Evolutionary conservation across 192 early-diverging fungal species (phyloP), one percentile per base, ranked within the genome.

Genomic region (Coemansia sp.): DNA sequence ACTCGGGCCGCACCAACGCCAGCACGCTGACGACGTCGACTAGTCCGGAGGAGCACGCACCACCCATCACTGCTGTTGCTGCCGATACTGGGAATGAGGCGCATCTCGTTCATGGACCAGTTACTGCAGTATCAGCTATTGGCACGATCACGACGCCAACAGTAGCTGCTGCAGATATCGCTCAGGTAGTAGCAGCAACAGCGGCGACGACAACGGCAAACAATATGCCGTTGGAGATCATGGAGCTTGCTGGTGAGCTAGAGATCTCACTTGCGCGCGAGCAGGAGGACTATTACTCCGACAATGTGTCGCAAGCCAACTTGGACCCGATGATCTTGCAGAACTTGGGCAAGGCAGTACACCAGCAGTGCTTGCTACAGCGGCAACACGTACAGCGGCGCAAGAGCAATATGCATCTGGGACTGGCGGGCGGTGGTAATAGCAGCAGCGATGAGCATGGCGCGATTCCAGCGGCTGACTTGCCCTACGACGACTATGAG

Each of bases 321-420:
- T 63, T 83, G 15, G 76, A 83, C 33, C 80, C 75, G 44, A 47
- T 61, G 53, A 76, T 83, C 29, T 58, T 83, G 63, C 80, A 78
- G 70, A 78, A 64, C 36, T 72, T 83, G 3, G 80, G 80, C 36
- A 70, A 69, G 58, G 76, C 80, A 1, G 80, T 83, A 69, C 80
- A 72, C 64, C 80, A 83, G 60, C 80, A 83, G 47, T 74, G 72
- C 55, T 38, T 66, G 50, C 29, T 78, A 29, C 80, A 82, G 69
- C 80, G 71, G 52, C 78, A 75, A 57, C 75, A 71, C 15, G 15
- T 83, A 3, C 75, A 75, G 63, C 75, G 80, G 22, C 75, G 80
- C 66, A 83, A 83, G 69, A 83, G 80, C 80, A 83, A 83, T 70
- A 83, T 83, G 80, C 80, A 83, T 29, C 73, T 83, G 53, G 76